Percentiles rank a stretch among this genome's conserved stretches.
Conservation (phyloP, 2,329 filamentous ascomycete species). For the Aschersonia sp. region DNA sequence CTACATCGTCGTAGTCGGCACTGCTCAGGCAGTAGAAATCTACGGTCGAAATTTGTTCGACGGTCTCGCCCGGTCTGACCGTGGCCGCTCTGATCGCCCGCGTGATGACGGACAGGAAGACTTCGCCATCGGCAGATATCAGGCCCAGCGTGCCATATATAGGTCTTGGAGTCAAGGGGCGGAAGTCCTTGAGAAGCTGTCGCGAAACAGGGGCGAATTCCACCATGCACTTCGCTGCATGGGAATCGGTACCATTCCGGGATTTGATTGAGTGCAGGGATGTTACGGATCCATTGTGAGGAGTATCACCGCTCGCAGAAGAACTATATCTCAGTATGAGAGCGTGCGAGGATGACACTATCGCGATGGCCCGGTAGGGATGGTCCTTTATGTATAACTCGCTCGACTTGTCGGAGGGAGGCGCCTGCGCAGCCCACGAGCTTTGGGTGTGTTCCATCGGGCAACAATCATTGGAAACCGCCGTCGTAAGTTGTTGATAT, state of each 20-base stretch:
- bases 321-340: constrained; percentile 72
- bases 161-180: constrained; percentile 55
- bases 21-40: constrained; percentile 90
- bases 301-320: constrained; percentile 39
- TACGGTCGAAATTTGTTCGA: constrained; percentile 74
- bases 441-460: constrained; percentile 33
- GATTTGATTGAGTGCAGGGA: constrained; percentile 33
- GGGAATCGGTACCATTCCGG: constrained; percentile 26
- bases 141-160: constrained; percentile 80
- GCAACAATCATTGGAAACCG: constrained; percentile 4
- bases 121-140: constrained; percentile 68
- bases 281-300: constrained; percentile 42
- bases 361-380: constrained; percentile 74
- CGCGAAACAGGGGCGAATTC: constrained; percentile 58
- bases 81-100: constrained; percentile 65
- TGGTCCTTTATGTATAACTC: constrained; percentile 76
- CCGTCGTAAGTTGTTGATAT: background rate
- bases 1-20: constrained; percentile 69
- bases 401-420: constrained; percentile 46
- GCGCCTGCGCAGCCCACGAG: constrained; percentile 30
- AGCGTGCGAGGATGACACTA: constrained; percentile 65
- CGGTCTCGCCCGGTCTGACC: constrained; percentile 73
- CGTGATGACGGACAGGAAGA: constrained; percentile 84
- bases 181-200: constrained; percentile 61
- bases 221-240: constrained; percentile 62